Conservation (phyloP, 257 asterid genomes). For the Scutellaria baicalensis region DNA sequence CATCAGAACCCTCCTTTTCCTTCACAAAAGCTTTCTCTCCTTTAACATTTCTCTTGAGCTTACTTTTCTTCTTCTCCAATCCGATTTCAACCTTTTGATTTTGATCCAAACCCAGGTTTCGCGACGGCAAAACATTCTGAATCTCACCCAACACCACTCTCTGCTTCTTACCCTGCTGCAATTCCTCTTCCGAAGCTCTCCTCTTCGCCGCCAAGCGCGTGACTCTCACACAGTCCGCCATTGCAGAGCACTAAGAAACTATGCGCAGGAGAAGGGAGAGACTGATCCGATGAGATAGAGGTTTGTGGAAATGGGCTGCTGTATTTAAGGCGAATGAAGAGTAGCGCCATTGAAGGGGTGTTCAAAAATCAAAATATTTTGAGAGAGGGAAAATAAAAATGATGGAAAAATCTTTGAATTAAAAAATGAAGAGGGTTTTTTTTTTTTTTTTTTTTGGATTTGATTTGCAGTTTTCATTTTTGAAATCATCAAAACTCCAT, state of each 20-base stretch:
- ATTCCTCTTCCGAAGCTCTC: slow-evolving; percentile 50
- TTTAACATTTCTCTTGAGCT: slow-evolving; percentile 20
- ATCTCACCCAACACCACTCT: slow-evolving; percentile 79
- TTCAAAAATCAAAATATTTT: slow-evolving; percentile 26
- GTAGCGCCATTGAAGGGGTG: slow-evolving; percentile 25
- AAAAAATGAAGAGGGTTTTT: slow-evolving; percentile 11
- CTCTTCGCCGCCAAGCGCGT: slow-evolving; percentile 77
- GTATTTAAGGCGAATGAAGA: slow-evolving; percentile 3
- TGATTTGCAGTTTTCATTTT: background rate
- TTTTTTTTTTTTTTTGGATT: slow-evolving; percentile 7
- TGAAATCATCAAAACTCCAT: background rate
- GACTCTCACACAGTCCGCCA: slow-evolving; percentile 54
- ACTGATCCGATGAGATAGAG: background rate
- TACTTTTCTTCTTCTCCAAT: slow-evolving; percentile 8
- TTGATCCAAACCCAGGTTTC: background rate
- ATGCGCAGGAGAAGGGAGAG: background rate
- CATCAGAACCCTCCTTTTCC: slow-evolving; percentile 17
- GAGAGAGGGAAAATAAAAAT: background rate
- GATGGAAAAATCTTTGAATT: background rate
- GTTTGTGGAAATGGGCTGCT: background rate
- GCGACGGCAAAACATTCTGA: slow-evolving; percentile 28
- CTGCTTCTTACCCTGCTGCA: slow-evolving; percentile 34
- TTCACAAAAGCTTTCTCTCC: slow-evolving; percentile 6
- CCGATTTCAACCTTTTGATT: background rate
- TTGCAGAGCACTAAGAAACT: slow-evolving; percentile 6